Percentiles rank a stretch among this genome's conserved stretches.
These are phyloP conservation scores for Cupressus sempervirens DNA, from an alignment of 75 land plant genomes.

Conservation along the genomic window DNA sequence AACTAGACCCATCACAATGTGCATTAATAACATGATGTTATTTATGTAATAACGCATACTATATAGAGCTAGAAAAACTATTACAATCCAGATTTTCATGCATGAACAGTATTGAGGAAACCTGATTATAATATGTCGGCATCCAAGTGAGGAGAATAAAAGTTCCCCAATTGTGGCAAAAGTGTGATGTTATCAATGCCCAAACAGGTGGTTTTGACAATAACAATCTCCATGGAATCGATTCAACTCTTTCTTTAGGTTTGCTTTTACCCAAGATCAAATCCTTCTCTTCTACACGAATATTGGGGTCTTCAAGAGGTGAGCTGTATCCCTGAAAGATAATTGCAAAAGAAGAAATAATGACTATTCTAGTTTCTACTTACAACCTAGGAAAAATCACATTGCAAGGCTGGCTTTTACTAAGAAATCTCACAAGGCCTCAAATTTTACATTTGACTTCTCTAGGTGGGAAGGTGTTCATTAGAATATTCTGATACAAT, in stretches of 20 bases:
- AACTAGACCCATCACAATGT: background rate
- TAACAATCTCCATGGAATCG: slow-evolving; percentile 84
- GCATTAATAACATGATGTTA: background rate
- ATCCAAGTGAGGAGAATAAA: slow-evolving; percentile 99
- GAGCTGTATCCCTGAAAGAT: slow-evolving; percentile 77
- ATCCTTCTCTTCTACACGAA: slow-evolving; percentile 59
- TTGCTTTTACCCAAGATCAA: slow-evolving; percentile 58
- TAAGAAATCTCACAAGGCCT: background rate
- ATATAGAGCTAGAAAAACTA: background rate
- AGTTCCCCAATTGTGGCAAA: slow-evolving; percentile 99
- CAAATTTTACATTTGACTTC: background rate
- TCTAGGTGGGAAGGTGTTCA: background rate
- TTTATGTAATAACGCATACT: background rate
- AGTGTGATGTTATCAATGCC: slow-evolving; percentile 95
- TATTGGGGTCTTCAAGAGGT: slow-evolving; percentile 73
- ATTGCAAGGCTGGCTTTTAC: background rate
- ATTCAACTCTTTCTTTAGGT: slow-evolving; percentile 62
- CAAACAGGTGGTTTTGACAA: slow-evolving; percentile 94
- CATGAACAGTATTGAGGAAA: slow-evolving; percentile 10
- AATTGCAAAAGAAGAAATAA: background rate
- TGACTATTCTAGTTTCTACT: background rate
- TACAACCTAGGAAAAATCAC: background rate
- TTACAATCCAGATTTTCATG: background rate
- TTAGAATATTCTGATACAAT: background rate
- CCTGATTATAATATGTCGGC: slow-evolving; percentile 99